Evolutionary conservation across 2,329 filamentous ascomycete genomes (phyloP).

Genomic region (Xylariaceae sp.): DNA sequence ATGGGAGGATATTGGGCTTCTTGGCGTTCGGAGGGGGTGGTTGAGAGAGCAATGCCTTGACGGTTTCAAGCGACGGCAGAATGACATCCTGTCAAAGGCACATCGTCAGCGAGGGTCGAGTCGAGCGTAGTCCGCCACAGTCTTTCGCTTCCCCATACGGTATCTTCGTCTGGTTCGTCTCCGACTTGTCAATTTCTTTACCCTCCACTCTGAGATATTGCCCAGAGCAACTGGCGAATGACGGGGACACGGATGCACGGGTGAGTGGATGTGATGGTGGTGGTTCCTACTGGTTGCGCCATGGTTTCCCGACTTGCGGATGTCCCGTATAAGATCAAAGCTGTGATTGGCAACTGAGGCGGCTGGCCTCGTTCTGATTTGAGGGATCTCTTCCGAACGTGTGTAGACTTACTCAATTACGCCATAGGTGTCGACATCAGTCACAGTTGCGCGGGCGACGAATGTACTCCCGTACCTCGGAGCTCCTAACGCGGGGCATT

Average conservation of each 20-base stretch:
- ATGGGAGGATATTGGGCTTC: conserved; percentile 68
- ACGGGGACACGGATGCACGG: background rate
- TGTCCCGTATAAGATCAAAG: background rate
- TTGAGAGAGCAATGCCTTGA: conserved; percentile 41
- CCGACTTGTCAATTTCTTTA: background rate
- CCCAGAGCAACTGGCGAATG: background rate
- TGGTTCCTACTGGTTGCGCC: conserved; percentile 22
- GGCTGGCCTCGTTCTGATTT: conserved; percentile 6
- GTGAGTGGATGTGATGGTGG: background rate
- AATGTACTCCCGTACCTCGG: too few species aligned
- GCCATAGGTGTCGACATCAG: too few species aligned
- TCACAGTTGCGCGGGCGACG: too few species aligned
- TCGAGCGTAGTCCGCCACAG: background rate
- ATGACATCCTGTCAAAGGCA: conserved; percentile 37
- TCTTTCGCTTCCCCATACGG: background rate
- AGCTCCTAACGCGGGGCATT: too few species aligned
- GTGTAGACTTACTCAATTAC: too few species aligned
- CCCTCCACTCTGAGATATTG: background rate
- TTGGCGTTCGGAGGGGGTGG: conserved; percentile 34
- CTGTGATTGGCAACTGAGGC: conserved; percentile 12
- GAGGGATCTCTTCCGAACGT: background rate
- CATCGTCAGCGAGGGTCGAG: conserved; percentile 1
- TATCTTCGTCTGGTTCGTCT: background rate
- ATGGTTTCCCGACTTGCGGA: conserved; percentile 5
- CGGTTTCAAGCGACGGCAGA: conserved; percentile 45